Evolutionary conservation across 805 yeast genomes (phyloP).

Genomic region (Scheffersomyces amazonensis): DNA sequence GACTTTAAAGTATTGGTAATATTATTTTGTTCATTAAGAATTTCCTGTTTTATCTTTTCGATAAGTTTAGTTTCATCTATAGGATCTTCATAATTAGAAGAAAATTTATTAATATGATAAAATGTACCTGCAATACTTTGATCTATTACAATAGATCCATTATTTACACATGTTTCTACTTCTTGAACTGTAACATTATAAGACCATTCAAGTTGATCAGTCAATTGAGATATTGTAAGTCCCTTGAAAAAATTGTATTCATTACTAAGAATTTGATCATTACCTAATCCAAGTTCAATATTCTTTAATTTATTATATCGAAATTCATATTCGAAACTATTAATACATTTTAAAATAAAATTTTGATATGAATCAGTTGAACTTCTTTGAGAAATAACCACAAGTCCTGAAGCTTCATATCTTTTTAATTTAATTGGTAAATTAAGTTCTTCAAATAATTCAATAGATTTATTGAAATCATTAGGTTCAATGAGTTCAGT

Average conservation of each 20-base stretch:
- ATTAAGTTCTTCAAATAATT: constrained; percentile 50
- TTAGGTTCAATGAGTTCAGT: constrained; percentile 66
- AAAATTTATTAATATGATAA: constrained; percentile 51
- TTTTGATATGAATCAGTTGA: constrained; percentile 24
- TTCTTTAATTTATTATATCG: constrained; percentile 19
- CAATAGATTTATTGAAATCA: constrained; percentile 64
- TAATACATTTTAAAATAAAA: constrained; percentile 21
- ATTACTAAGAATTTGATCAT: constrained; percentile 13
- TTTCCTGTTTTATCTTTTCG: constrained; percentile 8
- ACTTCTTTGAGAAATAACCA: constrained; percentile 26
- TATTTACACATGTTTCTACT: constrained; percentile 53
- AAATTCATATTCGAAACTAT: constrained; percentile 20
- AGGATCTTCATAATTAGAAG: constrained; percentile 7
- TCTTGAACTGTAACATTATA: constrained; percentile 64
- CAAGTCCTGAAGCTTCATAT: constrained; percentile 32
- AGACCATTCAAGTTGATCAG: constrained; percentile 60
- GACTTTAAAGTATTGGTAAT: constrained; percentile 12
- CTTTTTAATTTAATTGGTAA: constrained; percentile 50
- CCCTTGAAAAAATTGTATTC: constrained; percentile 27
- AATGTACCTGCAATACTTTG: constrained; percentile 64
- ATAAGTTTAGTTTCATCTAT: constrained; percentile 8
- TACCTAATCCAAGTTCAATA: constrained; percentile 6
- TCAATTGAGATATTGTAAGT: constrained; percentile 38
- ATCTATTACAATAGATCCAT: constrained; percentile 62
- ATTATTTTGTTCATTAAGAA: constrained; percentile 15